Percentiles rank a stretch among this genome's conserved stretches.
Conservation (phyloP, 768 basidiomycete species). For the Coprinopsis cinerea region DNA sequence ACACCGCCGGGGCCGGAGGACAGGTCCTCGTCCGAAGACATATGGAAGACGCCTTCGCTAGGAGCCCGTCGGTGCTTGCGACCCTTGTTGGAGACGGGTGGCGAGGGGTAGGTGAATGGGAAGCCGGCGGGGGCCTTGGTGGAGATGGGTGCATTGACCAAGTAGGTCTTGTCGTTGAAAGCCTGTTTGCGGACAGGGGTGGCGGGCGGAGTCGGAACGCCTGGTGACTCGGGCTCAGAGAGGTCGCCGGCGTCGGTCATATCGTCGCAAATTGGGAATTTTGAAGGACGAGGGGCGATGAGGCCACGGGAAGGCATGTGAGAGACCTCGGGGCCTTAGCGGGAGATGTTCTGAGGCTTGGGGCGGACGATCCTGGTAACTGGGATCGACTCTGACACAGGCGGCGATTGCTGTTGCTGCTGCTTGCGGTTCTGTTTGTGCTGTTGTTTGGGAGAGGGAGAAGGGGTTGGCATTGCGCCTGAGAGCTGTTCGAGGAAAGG, state of each 20-base stretch:
- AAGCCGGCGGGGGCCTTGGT: constrained; percentile 24
- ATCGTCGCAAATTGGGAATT: constrained; percentile 74
- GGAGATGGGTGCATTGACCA: constrained; percentile 48
- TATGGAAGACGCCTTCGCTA: constrained; percentile 68
- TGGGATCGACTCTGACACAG: constrained; percentile 42
- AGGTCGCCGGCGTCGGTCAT: constrained; percentile 42
- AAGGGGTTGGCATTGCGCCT: constrained; percentile 18
- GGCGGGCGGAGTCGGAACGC: constrained; percentile 32
- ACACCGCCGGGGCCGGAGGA: constrained; percentile 32
- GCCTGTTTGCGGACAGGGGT: constrained; percentile 44
- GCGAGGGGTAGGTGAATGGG: constrained; percentile 34
- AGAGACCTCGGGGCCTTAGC: constrained; percentile 46
- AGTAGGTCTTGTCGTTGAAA: constrained; percentile 28
- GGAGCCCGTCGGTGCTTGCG: constrained; percentile 54
- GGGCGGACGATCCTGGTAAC: constrained; percentile 30
- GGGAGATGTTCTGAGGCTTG: constrained; percentile 28
- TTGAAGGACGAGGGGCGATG: constrained; percentile 28
- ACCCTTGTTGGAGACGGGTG: constrained; percentile 28
- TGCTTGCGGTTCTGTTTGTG: constrained; percentile 47
- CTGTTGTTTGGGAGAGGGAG: constrained; percentile 32
- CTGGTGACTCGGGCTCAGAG: constrained; percentile 25
- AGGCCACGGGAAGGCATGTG: constrained; percentile 25
- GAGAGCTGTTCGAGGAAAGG: constrained; percentile 37
- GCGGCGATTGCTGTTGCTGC: constrained; percentile 36
- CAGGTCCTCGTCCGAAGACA: constrained; percentile 67